Base-by-base conservation (phyloP, 2,329 filamentous ascomycete species). In the Ambrosiella beaveri region DNA sequence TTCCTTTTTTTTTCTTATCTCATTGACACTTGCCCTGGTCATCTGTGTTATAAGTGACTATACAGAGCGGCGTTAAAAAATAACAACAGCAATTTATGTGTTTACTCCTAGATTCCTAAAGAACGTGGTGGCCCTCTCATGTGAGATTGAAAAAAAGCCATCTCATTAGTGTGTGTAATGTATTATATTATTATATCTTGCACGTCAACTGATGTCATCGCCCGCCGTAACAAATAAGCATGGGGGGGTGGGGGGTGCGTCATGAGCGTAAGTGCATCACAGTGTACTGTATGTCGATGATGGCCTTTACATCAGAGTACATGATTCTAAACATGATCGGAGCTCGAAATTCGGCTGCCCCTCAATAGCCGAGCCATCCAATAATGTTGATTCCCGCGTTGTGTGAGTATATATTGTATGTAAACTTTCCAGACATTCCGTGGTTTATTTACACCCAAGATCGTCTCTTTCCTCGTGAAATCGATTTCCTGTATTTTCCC, bases 121-220 rank as follows among this genome's bases (percentile, higher is more conserved):
- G 37, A 19, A 40, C 9, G 17, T 11, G 27, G 44, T 7, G n/a
- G 3, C n/a, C 38, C 7, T 15, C 37, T 54, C 38, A 54, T 54
- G 52, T 54, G 52, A 54, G 52, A 54, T 15, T 54, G 38, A 54
- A 54, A 19, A 19, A 11, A 6, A 51, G 5, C 27, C 5, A 51
- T 51, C 47, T 51, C 27, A 51, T n/a, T 51, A 36, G 9, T 51
- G 47, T 51, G 47, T 51, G 47, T 51, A 51, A 51, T 51, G 19
- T 12, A 27, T n/a, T n/a, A 36, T 51, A 9, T 19, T 19, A 19
- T 19, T 19, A 27, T 27, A 35, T 36, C 27, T 19, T 51, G 47
- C 35, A 36, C 47, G 19, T 51, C 19, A 51, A 51, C 47, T 51
- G 47, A 51, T 51, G 19, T 51, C 47, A 51, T 51, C 19, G 13